Evolutionary conservation across 495 filamentous ascomycete species (phyloP).

Genomic region (Penicillium maclennaniae): DNA sequence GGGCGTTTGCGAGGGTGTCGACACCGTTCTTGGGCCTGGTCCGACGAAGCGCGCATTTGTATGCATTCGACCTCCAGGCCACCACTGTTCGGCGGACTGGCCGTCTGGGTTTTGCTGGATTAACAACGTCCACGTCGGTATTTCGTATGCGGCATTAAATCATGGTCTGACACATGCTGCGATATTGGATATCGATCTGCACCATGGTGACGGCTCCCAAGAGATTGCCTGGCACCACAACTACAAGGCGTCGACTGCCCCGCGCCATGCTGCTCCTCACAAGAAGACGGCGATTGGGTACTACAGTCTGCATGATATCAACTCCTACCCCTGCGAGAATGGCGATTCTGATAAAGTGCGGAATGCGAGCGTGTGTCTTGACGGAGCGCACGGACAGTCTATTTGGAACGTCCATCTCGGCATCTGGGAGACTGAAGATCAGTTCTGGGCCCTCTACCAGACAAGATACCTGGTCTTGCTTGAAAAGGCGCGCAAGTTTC

Average conservation of each 20-base stretch:
- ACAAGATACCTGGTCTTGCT: conserved; percentile 70
- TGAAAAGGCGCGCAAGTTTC: conserved; percentile 72
- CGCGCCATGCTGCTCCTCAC: conserved; percentile 63
- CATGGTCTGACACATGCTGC: conserved; percentile 90
- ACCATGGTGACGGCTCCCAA: conserved; percentile 95
- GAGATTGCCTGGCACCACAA: conserved; percentile 88
- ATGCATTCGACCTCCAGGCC: conserved; percentile 79
- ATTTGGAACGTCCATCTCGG: conserved; percentile 97
- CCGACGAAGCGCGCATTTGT: conserved; percentile 70
- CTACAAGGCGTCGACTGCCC: conserved; percentile 47
- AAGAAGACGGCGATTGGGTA: conserved; percentile 89
- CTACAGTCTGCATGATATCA: conserved; percentile 95
- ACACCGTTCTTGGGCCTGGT: conserved; percentile 68
- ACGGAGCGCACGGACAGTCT: conserved; percentile 84
- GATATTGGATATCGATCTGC: conserved; percentile 95
- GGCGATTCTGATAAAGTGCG: conserved; percentile 87
- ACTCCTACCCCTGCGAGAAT: conserved; percentile 90
- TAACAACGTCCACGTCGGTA: conserved; percentile 96
- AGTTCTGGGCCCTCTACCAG: conserved; percentile 88
- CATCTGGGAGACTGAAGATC: conserved; percentile 70
- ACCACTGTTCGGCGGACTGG: conserved; percentile 83
- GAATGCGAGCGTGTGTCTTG: conserved; percentile 87
- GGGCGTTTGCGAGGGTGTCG: conserved; percentile 86
- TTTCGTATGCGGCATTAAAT: conserved; percentile 76
- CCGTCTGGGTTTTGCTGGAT: conserved; percentile 98